Conservation (phyloP, 768 basidiomycete genomes). For the Leccinum barrowsii region DNA sequence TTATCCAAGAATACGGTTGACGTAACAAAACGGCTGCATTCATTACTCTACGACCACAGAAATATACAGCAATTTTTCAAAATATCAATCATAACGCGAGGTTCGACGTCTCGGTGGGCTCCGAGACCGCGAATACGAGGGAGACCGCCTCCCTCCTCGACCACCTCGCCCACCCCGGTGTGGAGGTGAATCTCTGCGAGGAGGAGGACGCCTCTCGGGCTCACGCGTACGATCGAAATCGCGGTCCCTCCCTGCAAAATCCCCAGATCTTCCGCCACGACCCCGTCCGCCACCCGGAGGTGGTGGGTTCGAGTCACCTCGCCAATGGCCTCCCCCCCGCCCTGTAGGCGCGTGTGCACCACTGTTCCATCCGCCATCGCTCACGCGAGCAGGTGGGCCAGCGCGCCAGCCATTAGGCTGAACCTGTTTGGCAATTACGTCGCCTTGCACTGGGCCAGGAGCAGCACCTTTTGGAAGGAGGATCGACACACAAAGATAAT, state of each 20-base stretch:
- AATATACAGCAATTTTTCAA: slow-evolving; percentile 5
- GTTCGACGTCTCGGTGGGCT: slow-evolving; percentile 40
- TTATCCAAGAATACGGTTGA: neutral
- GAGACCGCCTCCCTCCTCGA: slow-evolving; percentile 38
- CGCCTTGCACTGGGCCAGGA: slow-evolving; percentile 43
- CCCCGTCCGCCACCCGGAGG: slow-evolving; percentile 41
- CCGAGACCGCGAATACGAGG: slow-evolving; percentile 37
- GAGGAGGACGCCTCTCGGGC: slow-evolving; percentile 45
- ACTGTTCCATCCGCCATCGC: slow-evolving; percentile 50
- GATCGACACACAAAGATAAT: slow-evolving; percentile 73
- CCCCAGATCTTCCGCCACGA: slow-evolving; percentile 37
- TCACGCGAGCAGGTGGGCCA: slow-evolving; percentile 35
- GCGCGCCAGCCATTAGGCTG: slow-evolving; percentile 35
- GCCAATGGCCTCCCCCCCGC: slow-evolving; percentile 69
- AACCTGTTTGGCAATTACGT: slow-evolving; percentile 37
- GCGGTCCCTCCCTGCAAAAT: slow-evolving; percentile 34
- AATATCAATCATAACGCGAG: slow-evolving; percentile 31
- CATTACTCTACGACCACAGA: neutral
- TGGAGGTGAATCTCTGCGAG: slow-evolving; percentile 48
- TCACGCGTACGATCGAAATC: slow-evolving; percentile 37
- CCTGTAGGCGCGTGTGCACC: slow-evolving; percentile 36
- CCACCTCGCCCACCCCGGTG: slow-evolving; percentile 44
- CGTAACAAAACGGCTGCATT: neutral
- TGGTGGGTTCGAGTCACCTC: slow-evolving; percentile 60
- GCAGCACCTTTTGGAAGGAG: slow-evolving; percentile 63